A percentile compares a stretch with the other conserved stretches of the same genome.
Conservation (phyloP, 139 green algal genomes). For the Parachlorella kessleri region DNA sequence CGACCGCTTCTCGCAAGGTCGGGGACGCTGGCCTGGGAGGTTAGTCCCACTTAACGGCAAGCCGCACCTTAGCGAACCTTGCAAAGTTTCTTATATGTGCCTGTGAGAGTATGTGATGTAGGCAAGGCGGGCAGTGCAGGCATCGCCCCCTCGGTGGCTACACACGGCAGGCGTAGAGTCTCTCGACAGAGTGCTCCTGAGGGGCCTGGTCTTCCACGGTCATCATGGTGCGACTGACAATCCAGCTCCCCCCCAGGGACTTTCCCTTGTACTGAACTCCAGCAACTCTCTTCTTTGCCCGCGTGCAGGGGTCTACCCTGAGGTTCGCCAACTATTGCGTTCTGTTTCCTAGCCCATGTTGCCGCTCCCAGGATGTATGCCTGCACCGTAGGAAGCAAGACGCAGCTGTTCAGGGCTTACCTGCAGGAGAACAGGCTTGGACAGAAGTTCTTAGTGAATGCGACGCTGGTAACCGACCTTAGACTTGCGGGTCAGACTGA, state of each 20-base stretch:
- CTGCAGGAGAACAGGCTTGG: constrained; percentile 61
- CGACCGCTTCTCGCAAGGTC: too few species aligned
- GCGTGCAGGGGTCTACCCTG: neutral
- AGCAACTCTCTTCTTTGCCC: neutral
- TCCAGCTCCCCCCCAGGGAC: neutral
- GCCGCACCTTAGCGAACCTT: too few species aligned
- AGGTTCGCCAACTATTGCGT: neutral
- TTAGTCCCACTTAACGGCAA: too few species aligned
- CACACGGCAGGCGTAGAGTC: too few species aligned
- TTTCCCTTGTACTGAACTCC: neutral
- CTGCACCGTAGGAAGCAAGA: neutral
- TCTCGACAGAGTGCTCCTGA: constrained; percentile 45
- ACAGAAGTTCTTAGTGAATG: constrained; percentile 71
- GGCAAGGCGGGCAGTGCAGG: too few species aligned
- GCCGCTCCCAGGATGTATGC: neutral
- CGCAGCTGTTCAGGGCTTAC: neutral
- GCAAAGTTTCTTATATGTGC: too few species aligned
- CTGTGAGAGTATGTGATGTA: too few species aligned
- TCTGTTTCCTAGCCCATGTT: neutral
- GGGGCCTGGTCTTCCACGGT: constrained; percentile 52
- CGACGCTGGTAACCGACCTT: constrained; percentile 42
- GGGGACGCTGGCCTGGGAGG: too few species aligned
- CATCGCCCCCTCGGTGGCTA: too few species aligned
- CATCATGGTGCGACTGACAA: too few species aligned
- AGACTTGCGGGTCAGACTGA: constrained; percentile 45